Evolutionary conservation across 495 filamentous ascomycete species (phyloP), one percentile per base, ranked within the genome.

Genomic region (Hypoxylon subgilvum): DNA sequence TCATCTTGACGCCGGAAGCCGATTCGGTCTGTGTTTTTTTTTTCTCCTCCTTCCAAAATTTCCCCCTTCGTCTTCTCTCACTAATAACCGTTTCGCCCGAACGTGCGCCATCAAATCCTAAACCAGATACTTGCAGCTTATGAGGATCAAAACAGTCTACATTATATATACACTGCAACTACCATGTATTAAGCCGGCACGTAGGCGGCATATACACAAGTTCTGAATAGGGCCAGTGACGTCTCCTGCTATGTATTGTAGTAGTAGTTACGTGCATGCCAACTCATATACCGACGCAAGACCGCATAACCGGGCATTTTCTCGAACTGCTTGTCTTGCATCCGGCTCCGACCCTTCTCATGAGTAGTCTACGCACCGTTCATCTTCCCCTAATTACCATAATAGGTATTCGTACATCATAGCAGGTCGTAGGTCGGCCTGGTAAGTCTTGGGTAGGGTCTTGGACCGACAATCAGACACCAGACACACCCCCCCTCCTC

Each of bases 401-500:
- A 25, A 16, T 10, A 35, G 39, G 52, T 57, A 66, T 49, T 48
- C 41, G 47, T 49, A 38, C 31, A 27, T 35, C 5, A 48, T 47
- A 47, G 60, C 28, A 58, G 21, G 35, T 41, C 30, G 42, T 32
- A 44, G 48, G 50, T 53, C 19, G 50, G 41, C 39, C 54, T 59
- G 21, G 35, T 6, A 52, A 30, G 41, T 30, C 34, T 19, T 54
- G 49, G 53, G 39, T 44, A 43, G 61, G 38, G 41, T 30, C 34
- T 19, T 54, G 49, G 53, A 44, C 50, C 49, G 61, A 54, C 50
- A 64, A 59, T 69, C 63, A 63, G 62, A 66, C 58, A 69, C 60
- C 62, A 69, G 57, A 66, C 50, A 69, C 56, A 57, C 66, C 66
- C 59, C 30, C 66, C 63, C 58, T 63, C 52, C 54, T 57, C 31